Conservation (phyloP, 108 stramenopile genomes). For the Skeletonema menzelii region DNA sequence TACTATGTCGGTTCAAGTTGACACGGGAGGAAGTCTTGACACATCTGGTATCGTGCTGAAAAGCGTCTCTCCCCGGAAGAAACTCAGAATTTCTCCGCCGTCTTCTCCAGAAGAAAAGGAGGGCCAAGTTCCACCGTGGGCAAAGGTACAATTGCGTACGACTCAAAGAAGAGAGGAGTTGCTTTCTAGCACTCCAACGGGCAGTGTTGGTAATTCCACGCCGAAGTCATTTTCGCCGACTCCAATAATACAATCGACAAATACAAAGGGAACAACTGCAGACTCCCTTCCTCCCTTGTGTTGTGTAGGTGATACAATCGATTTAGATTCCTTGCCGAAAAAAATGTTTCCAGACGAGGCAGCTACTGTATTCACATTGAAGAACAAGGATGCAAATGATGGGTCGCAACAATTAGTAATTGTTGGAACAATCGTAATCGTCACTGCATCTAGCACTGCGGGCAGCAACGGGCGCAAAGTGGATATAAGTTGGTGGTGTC, state of each 20-base stretch:
- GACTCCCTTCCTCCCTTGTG: constrained; percentile 8
- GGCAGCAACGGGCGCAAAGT: constrained; percentile 28
- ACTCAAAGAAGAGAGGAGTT: constrained; percentile 23
- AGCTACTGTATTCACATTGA: constrained; percentile 21
- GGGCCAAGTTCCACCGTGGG: constrained; percentile 20
- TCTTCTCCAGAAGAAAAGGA: constrained; percentile 9
- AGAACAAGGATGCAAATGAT: constrained; percentile 4
- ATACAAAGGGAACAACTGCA: background rate
- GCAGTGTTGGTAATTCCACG: background rate
- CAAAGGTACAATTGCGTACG: constrained; percentile 33
- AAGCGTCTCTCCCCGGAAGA: constrained; percentile 27
- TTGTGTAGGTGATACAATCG: constrained; percentile 30
- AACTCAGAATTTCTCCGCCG: constrained; percentile 19
- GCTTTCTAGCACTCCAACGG: background rate
- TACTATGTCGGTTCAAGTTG: background rate
- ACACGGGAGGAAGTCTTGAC: background rate
- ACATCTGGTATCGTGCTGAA: background rate
- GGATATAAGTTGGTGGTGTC: constrained; percentile 57
- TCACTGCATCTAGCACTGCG: constrained; percentile 15
- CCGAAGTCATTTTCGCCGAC: background rate
- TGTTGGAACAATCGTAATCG: constrained; percentile 26
- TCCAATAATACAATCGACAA: background rate
- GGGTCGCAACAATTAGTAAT: constrained; percentile 23
- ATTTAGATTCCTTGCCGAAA: constrained; percentile 28
- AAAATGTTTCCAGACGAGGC: constrained; percentile 20